Evolutionary conservation across 768 basidiomycete species (phyloP), one percentile per base, ranked within the genome.

Genomic region (Inosperma sp.): DNA sequence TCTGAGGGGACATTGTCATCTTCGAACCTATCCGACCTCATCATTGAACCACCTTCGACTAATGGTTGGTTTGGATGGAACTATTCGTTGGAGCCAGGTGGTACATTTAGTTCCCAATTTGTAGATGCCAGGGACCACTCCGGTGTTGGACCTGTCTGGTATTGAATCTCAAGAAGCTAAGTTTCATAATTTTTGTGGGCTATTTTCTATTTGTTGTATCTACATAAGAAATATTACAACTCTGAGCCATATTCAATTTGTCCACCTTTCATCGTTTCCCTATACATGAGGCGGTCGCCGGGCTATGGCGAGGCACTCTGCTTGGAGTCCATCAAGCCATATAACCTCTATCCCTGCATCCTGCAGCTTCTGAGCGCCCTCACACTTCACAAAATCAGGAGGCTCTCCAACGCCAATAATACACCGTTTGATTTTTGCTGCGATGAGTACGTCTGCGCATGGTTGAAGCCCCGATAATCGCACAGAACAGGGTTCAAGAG

Each of bases 401-500:
- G 95, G 95, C 66, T 99, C 95, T 53, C 82, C 79, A 2, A 85
- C 92, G 3, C 95, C 95, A 36, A 98, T 86, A 61, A 85, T 84
- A 57, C 95, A 94, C 17, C 85, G 76, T 39, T 71, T 78, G 33
- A 98, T 74, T 34, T 72, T 71, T 4, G 87, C 83, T 13, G 73
- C 72, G 27, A 96, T 80, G 44, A 98, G 78, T 3, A 88, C 86
- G 54, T 93, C 81, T 8, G 90, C 84, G 64, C 96, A 98, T 2
- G 93, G 84, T 0, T 83, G 68, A 36, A 94, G 75, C 3, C 95
- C 94, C 0, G 90, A 93, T 7, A 90, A 86, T 52, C 96, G 75
- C 27, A 88, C 67, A 4, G 93, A 95, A 64, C 96, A 99, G 8
- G 95, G 96, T 63, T 99, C 96, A 74, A 99, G 80, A 0, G 96